Evolutionary conservation across 257 asterid species (phyloP), one percentile per base, ranked within the genome.

Genomic region (Avicennia marina): DNA sequence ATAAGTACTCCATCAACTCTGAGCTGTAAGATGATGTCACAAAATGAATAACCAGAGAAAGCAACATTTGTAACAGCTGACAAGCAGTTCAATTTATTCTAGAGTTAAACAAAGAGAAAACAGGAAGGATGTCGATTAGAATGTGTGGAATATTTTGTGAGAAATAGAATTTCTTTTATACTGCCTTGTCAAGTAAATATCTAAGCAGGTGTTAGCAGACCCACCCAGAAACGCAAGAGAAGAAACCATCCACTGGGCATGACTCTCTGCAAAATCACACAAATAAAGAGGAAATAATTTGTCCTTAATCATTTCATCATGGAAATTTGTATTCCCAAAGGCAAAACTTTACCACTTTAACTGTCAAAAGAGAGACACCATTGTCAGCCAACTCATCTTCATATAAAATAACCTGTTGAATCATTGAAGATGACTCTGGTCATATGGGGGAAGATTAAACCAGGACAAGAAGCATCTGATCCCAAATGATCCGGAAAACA

Each of bases 341-440:
- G 66, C 53, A 42, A 51, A 60, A 58, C 9, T 67, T 73, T 89
- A 93, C 99, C 95, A 93, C 87, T 93, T 93, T 86, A 43, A 84
- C 96, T 0, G 97, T 86, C 82, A 93, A 73, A 68, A 93, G 95
- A 56, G 99, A 89, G 73, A 86, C 76, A 56, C 99, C 99, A 63
- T 72, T 93, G 72, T 93, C 99, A 79, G 94, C 97, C 72, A 93
- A 77, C 78, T 93, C 99, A 72, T 93, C 99, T 83, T 89, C 99
- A 65, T 89, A 93, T 73, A 93, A 66, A 61, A 93, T 56, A 8
- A 93, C 87, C 99, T 93, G 90, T 64, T 46, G 49, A 60, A 32
- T 31, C 24, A 58, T 55, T 24, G 63, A 70, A 46, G 22, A 67
- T 16, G 56, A 50, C 10, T 27, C 46, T 58, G 21, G 61, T 25